These are phyloP conservation scores for Strobilomyces dryophilus DNA, from an alignment of 768 basidiomycete species.

Conservation along the genomic window DNA sequence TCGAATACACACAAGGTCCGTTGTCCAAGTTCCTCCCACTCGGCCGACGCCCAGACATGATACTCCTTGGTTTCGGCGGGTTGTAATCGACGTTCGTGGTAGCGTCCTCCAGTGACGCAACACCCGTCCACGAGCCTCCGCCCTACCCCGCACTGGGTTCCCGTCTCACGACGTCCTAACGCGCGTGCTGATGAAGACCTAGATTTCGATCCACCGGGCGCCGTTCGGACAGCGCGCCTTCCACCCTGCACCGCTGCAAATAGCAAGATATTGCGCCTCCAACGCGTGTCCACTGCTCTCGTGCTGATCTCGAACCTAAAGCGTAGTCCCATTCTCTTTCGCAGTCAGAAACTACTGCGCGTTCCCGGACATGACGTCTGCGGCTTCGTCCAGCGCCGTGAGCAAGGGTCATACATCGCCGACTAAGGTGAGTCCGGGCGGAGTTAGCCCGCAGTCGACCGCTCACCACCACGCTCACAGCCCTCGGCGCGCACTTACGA, in stretches of 20 bases:
- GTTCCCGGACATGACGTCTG: slow-evolving; percentile 25
- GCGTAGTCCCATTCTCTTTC: slow-evolving; percentile 38
- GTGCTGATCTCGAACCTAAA: slow-evolving; percentile 28
- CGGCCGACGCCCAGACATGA: slow-evolving; percentile 14
- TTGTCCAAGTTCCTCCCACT: slow-evolving; percentile 1
- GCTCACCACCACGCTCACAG: slow-evolving; percentile 25
- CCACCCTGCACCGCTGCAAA: slow-evolving; percentile 37
- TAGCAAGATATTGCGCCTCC: slow-evolving; percentile 26
- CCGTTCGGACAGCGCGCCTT: slow-evolving; percentile 20
- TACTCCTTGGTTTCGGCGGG: slow-evolving; percentile 16
- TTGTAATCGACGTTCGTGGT: slow-evolving; percentile 6
- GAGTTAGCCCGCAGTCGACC: slow-evolving; percentile 14
- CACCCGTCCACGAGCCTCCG: slow-evolving; percentile 40
- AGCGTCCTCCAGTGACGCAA: slow-evolving; percentile 46
- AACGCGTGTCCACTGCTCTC: not conserved
- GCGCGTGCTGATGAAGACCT: slow-evolving; percentile 7
- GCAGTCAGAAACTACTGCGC: slow-evolving; percentile 31
- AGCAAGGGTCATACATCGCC: slow-evolving; percentile 33
- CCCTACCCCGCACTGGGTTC: slow-evolving; percentile 14
- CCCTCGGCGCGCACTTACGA: slow-evolving; percentile 74
- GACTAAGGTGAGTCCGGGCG: slow-evolving; percentile 30
- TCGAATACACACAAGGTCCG: slow-evolving; percentile 11
- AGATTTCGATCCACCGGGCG: slow-evolving; percentile 12
- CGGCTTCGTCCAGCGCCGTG: slow-evolving; percentile 21
- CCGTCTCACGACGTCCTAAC: slow-evolving; percentile 5